These are phyloP conservation scores for Prunus padus DNA, from an alignment of 306 rosid species.

Conservation along the genomic window DNA sequence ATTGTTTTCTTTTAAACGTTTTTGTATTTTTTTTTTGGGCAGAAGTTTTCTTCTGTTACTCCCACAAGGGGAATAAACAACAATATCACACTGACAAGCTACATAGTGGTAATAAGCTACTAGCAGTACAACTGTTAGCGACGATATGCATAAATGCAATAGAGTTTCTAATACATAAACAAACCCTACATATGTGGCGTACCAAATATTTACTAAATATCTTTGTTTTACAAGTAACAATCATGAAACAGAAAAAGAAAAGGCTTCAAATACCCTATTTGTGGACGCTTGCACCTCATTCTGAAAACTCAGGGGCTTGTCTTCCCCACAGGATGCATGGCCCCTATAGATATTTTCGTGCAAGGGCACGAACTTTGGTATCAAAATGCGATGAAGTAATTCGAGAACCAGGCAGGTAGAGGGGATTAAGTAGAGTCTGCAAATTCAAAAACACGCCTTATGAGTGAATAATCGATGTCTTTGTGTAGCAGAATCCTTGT, in stretches of 20 bases:
- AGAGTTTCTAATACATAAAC: neutral
- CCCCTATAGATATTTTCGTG: slow-evolving; percentile 72
- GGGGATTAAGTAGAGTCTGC: slow-evolving; percentile 90
- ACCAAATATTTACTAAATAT: neutral
- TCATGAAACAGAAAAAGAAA: neutral
- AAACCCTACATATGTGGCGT: neutral
- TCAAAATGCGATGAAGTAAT: slow-evolving; percentile 88
- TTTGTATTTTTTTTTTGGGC: too few relatives aligned
- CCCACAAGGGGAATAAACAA: too few relatives aligned
- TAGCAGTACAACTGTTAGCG: neutral
- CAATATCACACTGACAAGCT: too few relatives aligned
- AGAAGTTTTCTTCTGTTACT: too few relatives aligned
- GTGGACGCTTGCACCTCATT: neutral
- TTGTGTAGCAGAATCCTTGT: neutral
- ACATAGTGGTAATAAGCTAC: neutral
- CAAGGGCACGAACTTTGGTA: slow-evolving; percentile 93
- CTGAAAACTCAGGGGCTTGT: slow-evolving; percentile 9
- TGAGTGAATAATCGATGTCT: slow-evolving; percentile 3
- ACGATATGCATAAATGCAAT: neutral
- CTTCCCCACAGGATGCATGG: slow-evolving; percentile 1
- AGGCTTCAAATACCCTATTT: neutral
- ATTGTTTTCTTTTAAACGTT: too few relatives aligned
- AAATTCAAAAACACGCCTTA: slow-evolving; percentile 32
- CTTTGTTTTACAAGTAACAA: neutral
- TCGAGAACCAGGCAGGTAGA: slow-evolving; percentile 93